Percentiles rank a stretch among this genome's conserved stretches.
These are phyloP conservation scores for Huntiella bhutanensis DNA, from an alignment of 2,329 filamentous ascomycete genomes.

Conservation along the genomic window DNA sequence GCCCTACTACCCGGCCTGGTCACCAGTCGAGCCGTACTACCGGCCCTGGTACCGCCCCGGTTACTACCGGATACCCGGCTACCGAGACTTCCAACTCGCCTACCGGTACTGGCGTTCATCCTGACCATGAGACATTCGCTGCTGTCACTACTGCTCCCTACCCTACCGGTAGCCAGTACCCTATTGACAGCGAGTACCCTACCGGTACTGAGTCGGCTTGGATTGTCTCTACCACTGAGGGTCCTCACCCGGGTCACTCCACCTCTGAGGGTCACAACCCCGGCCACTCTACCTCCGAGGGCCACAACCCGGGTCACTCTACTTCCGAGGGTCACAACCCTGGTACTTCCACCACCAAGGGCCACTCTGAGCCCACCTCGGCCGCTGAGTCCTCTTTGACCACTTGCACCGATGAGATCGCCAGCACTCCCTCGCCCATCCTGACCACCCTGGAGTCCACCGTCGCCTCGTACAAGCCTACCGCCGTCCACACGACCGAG, in stretches of 20 bases:
- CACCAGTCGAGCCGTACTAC: not conserved
- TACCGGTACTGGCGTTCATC: not conserved
- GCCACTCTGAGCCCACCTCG: not conserved
- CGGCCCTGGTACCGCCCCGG: not conserved
- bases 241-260: not conserved
- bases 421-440: constrained; percentile 7
- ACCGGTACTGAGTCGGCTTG: not conserved
- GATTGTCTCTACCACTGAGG: not conserved
- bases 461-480: constrained; percentile 4
- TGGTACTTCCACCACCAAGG: not conserved
- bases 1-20: not conserved
- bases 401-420: not conserved
- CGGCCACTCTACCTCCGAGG: constrained; percentile 1
- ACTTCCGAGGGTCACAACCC: not conserved
- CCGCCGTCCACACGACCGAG: not conserved
- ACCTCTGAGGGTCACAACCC: not conserved
- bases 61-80: not conserved
- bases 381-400: not conserved
- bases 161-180: not conserved
- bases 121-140: not conserved
- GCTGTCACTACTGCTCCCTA: not conserved
- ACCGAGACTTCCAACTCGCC: not conserved
- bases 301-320: not conserved
- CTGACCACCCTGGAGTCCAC: constrained; percentile 7
- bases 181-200: not conserved